Evolutionary conservation across 345 rosid genomes (phyloP), one percentile per base, ranked within the genome.

Genomic region (Syzygium aqueum): DNA sequence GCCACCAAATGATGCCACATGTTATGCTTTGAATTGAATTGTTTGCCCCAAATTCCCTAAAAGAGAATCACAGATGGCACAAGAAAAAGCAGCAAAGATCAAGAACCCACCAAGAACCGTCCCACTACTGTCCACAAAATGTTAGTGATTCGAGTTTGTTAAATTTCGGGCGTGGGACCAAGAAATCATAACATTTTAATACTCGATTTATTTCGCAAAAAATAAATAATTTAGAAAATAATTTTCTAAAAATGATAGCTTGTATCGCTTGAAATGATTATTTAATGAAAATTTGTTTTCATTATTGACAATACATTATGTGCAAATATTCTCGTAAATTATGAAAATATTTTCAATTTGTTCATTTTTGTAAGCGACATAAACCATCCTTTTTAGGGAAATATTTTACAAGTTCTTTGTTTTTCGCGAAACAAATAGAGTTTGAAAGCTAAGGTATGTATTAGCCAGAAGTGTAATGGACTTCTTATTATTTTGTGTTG

Each of bases 381-480:
- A 59, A 59, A 25, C 0, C 7, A 25, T 13, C 63, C 3, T 23
- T 56, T 22, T 56, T 56, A 56, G 61, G 4, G 23, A 57, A 57
- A 57, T 23, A 23, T 10, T 57, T 57, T 57, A 8, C 63, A 57
- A 57, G 5, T 57, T 0, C 13, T 57, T 57, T 57, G 46, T 43
- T 43, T 43, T 43, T 1, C 63, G 2, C 25, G 23, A 56, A 23
- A 56, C 6, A 56, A 23, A 56, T 56, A 3, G 14, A 4, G 25
- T 28, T 2, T 57, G 25, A 56, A 56, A 59, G 30, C 65, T 11
- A 59, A 59, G 65, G 30, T 27, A 59, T 59, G 3, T n/a, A 59
- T 7, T 11, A 12, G 27, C 15, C 2, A 1, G 2, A 0, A 27
- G 16, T 59, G 30, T 1, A n/a, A 11, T 1, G 6, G 77, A 65